These are phyloP conservation scores for Beauveria bassiana DNA, from an alignment of 2,329 filamentous ascomycete genomes.

Conservation along the genomic window DNA sequence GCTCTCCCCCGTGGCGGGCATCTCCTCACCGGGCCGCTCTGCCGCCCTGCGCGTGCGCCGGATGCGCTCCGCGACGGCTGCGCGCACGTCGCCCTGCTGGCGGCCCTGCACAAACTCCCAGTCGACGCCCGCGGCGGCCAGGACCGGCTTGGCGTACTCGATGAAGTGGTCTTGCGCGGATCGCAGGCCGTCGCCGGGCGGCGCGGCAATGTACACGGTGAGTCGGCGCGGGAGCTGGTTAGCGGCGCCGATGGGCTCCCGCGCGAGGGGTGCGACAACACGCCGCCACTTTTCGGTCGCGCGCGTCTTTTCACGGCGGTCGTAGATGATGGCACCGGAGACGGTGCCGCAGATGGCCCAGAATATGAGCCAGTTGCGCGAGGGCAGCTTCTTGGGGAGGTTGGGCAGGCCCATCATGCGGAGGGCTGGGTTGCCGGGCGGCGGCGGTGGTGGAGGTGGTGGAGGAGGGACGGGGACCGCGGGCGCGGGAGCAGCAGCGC, in stretches of 20 bases:
- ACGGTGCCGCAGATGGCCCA: slow-evolving; percentile 71
- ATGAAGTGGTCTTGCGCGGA: slow-evolving; percentile 90
- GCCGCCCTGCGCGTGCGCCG: slow-evolving; percentile 59
- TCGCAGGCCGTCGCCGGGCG: slow-evolving; percentile 78
- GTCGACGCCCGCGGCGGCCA: slow-evolving; percentile 83
- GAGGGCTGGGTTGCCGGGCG: slow-evolving; percentile 60
- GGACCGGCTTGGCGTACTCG: slow-evolving; percentile 88
- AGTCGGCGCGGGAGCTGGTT: slow-evolving; percentile 73
- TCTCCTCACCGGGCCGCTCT: slow-evolving; percentile 40
- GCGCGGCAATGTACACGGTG: slow-evolving; percentile 77
- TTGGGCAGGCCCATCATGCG: slow-evolving; percentile 79
- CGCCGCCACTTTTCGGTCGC: slow-evolving; percentile 81
- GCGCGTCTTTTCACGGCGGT: slow-evolving; percentile 81
- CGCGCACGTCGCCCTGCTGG: slow-evolving; percentile 85
- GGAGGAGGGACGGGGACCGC: slow-evolving; percentile 21
- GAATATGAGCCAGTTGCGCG: slow-evolving; percentile 97
- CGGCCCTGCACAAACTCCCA: slow-evolving; percentile 94
- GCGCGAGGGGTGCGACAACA: slow-evolving; percentile 74
- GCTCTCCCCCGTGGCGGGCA: slow-evolving; percentile 42
- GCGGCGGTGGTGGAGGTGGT: slow-evolving; percentile 20
- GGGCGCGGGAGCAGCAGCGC: slow-evolving; percentile 19
- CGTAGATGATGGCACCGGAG: slow-evolving; percentile 77
- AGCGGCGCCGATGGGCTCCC: slow-evolving; percentile 60
- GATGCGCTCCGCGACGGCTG: slow-evolving; percentile 78
- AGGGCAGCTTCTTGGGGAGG: slow-evolving; percentile 77